Percentiles rank a stretch among this genome's conserved stretches.
Conservation (phyloP, 1,284 basidiomycete genomes). For the Phellinidium pouzarii region DNA sequence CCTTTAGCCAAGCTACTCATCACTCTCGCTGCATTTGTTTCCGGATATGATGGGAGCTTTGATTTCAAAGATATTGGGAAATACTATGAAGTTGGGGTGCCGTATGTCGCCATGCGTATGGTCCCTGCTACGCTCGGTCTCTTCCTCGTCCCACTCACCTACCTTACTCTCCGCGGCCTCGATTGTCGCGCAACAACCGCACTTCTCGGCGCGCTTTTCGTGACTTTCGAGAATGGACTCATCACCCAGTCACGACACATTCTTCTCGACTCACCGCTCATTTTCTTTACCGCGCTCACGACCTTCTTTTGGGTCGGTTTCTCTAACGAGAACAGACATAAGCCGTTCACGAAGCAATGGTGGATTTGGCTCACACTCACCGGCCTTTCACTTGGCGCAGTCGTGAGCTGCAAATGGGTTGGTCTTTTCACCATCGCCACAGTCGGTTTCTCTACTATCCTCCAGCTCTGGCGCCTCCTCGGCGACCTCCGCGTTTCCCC, state of each 20-base stretch:
- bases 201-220: conserved; percentile 81
- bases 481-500: conserved; percentile 83
- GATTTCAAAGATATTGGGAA: conserved; percentile 97
- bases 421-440: conserved; percentile 99
- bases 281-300: conserved; percentile 95
- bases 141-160: conserved; percentile 84
- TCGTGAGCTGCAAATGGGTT: conserved; percentile 96
- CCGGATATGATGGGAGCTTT: conserved; percentile 90
- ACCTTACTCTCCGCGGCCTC: conserved; percentile 89
- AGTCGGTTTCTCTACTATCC: conserved; percentile 78
- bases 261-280: conserved; percentile 92
- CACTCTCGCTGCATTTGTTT: conserved; percentile 82
- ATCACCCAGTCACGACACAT: conserved; percentile 95
- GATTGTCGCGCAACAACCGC: conserved; percentile 88
- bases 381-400: conserved; percentile 86
- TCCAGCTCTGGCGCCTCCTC: conserved; percentile 86
- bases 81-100: conserved; percentile 77
- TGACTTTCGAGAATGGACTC: conserved; percentile 96
- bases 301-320: conserved; percentile 87
- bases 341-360: conserved; percentile 82
- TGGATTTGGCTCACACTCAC: conserved; percentile 91
- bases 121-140: conserved; percentile 89
- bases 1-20: conserved; percentile 95
- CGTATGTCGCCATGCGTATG: conserved; percentile 94
- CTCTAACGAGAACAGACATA: conserved; percentile 80